These are phyloP conservation scores for Candida ficus DNA, from an alignment of 805 yeast species.

Conservation along the genomic window DNA sequence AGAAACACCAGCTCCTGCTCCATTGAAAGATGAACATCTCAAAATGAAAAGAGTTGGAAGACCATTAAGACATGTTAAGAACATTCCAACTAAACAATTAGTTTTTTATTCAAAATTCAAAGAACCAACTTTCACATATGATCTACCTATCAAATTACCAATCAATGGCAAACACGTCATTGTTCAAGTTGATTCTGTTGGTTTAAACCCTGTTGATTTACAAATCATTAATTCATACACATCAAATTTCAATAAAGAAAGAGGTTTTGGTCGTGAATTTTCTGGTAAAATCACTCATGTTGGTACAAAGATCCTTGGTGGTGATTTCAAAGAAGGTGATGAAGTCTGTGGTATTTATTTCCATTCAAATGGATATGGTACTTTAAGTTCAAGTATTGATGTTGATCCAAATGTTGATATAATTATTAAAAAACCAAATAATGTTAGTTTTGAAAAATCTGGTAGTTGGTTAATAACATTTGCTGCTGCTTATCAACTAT, in stretches of 20 bases:
- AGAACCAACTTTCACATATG: conserved; percentile 43
- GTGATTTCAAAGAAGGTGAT: conserved; percentile 49
- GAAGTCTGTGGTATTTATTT: conserved; percentile 57
- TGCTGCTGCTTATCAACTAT: conserved; percentile 53
- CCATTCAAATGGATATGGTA: conserved; percentile 50
- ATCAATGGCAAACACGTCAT: conserved; percentile 42
- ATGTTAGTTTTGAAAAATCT: conserved; percentile 46
- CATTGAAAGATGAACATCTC: conserved; percentile 8
- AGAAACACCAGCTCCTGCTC: conserved; percentile 10
- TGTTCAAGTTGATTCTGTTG: conserved; percentile 53
- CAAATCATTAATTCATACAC: conserved; percentile 52
- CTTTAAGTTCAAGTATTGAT: conserved; percentile 51
- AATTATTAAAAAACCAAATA: conserved; percentile 41
- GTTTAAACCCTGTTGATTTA: conserved; percentile 63
- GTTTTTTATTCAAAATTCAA: conserved; percentile 35
- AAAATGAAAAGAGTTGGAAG: conserved; percentile 34
- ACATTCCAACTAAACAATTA: conserved; percentile 44
- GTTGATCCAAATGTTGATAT: conserved; percentile 49
- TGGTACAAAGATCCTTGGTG: conserved; percentile 37
- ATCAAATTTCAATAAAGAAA: conserved; percentile 45
- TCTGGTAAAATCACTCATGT: conserved; percentile 54
- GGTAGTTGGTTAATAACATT: conserved; percentile 60
- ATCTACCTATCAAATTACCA: conserved; percentile 44
- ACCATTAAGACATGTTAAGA: conserved; percentile 46
- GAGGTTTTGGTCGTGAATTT: conserved; percentile 70